Evolutionary conservation across 2,329 filamentous ascomycete species (phyloP), one percentile per base, ranked within the genome.

Genomic region (Echinosphaeria canescens): DNA sequence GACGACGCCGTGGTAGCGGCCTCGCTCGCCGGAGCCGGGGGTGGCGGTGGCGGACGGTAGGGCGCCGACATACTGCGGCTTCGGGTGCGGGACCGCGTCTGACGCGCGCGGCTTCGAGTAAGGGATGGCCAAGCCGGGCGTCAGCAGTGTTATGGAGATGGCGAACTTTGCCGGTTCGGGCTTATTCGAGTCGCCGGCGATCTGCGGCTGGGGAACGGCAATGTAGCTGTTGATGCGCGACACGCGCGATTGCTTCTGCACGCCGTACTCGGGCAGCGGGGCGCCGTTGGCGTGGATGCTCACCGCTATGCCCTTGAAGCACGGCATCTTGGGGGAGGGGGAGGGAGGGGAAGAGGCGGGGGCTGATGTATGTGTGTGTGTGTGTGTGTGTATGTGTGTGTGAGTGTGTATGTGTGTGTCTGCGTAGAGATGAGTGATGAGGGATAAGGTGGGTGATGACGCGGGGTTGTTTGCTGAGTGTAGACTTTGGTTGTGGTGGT

Each of bases 291-390:
- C 66, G 56, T 98, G 88, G 49, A 95, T 90, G 64, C 80, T 91
- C 48, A 95, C 85, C 42, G 88, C 85, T 54, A 98, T 82, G 53
- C 88, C 88, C 61, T 95, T 91, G 60, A 95, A 98, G 69, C 84
- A 95, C 58, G 88, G 88, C 88, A 70, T 70, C 46, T 46, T 63
- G 32, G 27, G 22, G 15, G 14, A 19, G 16, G 27, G 12, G 13
- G 20, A 29, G 23, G 23, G 12, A 22, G 14, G 16, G 13, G n/a
- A n/a, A n/a, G n/a, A n/a, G n/a, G n/a, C n/a, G n/a, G n/a, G n/a
- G n/a, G n/a, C n/a, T n/a, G n/a, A n/a, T n/a, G n/a, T n/a, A n/a
- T n/a, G n/a, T n/a, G n/a, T n/a, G n/a, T n/a, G n/a, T n/a, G n/a
- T n/a, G n/a, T n/a, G n/a, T n/a, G n/a, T n/a, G n/a, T n/a, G n/a